Conservation (phyloP, 2,329 filamentous ascomycete genomes). For the Daldinia sp. region DNA sequence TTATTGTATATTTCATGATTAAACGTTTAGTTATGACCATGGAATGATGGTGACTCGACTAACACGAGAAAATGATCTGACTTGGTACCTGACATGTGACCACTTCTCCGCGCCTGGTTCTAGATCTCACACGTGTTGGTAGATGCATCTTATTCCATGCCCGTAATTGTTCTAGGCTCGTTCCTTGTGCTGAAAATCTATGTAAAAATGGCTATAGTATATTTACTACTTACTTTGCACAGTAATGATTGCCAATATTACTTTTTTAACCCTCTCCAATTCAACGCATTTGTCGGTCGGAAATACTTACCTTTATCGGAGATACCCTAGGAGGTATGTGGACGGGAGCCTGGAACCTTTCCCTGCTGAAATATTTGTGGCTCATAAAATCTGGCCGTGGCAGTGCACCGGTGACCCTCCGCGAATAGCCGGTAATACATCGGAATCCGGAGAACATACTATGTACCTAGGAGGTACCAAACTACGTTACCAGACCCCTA, state of each 20-base stretch:
- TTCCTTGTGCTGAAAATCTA: conserved; percentile 4
- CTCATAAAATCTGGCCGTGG: conserved; percentile 34
- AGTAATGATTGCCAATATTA: neutral
- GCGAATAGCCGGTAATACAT: conserved; percentile 28
- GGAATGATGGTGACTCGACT: conserved; percentile 33
- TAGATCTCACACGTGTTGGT: conserved; percentile 30
- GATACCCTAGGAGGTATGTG: neutral
- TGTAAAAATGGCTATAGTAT: conserved; percentile 6
- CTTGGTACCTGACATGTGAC: conserved; percentile 37
- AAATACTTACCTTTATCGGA: conserved; percentile 16
- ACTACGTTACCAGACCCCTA: too few species aligned
- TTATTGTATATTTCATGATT: conserved; percentile 19
- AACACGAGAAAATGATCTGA: conserved; percentile 37
- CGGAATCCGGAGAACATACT: conserved; percentile 10
- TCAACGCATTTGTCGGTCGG: conserved; percentile 1
- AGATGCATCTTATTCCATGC: conserved; percentile 16
- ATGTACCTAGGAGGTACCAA: too few species aligned
- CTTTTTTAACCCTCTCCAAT: neutral
- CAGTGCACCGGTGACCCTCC: conserved; percentile 23
- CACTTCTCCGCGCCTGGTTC: conserved; percentile 8
- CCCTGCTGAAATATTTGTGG: conserved; percentile 26
- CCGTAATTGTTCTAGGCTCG: conserved; percentile 23
- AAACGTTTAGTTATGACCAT: conserved; percentile 26
- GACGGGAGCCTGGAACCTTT: conserved; percentile 25
- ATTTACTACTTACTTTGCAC: neutral